Base-by-base conservation (phyloP, 2,329 filamentous ascomycete genomes). In the Colletotrichum scovillei region DNA sequence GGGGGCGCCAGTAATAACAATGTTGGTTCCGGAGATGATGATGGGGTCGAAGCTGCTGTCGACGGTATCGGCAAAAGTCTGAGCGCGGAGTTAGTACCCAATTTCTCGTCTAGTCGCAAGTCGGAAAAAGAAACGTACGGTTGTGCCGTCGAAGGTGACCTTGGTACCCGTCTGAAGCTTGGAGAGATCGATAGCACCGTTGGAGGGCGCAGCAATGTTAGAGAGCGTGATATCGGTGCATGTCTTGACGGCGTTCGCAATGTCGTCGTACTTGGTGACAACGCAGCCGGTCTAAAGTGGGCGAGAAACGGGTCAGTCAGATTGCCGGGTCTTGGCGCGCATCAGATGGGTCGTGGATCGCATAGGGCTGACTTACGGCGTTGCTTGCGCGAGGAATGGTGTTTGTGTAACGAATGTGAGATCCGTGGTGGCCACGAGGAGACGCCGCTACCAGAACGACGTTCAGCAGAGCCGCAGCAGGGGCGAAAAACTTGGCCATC, bases 191-290 rank as follows among this genome's bases (percentile, higher is more conserved):
- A 73, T 71, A 1, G 67, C 11, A 49, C 67, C 24, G 71, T 52
- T 63, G 11, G n/a, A 26, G 11, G 71, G 71, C 35, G 60, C 71
- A 22, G 49, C 60, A 32, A 73, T 73, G 49, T 73, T 70, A 19
- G 62, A 70, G 59, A 73, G 71, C 26, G 67, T 73, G 38, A 73
- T 73, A 5, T 57, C 16, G 49, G 56, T 65, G 62, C 71, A 73
- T 16, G 71, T 56, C 32, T 38, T 55, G 46, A 73, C 71, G 6
- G 71, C 71, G 5, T 63, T 57, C 38, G 67, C 71, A 19, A 73
- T 73, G 38, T 52, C 60, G 26, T 63, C 67, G 19, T 24, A 73
- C 11, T 62, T 35, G 19, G 67, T 73, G 2, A 73, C 67, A 3
- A 26, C 62, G 56, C 71, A 73, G 11, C 49, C 67, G 32, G 60